phyloP scores from a whole-genome alignment of 73 alveolate species.

The Breviolum minutum region DNA sequence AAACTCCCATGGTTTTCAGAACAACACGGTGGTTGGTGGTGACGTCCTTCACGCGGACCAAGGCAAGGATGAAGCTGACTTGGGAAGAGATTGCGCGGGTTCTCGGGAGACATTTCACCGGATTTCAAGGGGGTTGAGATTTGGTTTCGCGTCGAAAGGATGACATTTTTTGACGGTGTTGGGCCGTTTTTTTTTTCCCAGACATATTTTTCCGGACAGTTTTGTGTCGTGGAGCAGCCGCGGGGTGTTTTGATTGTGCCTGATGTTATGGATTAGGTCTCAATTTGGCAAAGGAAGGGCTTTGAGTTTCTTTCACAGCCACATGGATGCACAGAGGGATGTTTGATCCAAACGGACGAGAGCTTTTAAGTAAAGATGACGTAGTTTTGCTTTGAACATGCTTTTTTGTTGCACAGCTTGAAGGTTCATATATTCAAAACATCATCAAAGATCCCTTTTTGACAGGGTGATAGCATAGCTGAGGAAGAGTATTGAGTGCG shows the following conservation, averaged over 20 bases:
- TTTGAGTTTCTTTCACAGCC: conserved; percentile 73
- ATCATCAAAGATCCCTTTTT: neutral
- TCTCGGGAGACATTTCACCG: neutral
- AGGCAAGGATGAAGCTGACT: conserved; percentile 73
- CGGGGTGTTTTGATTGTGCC: neutral
- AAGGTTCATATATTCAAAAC: neutral
- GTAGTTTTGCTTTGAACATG: neutral
- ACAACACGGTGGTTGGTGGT: neutral
- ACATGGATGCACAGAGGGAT: neutral
- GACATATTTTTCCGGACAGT: too few relatives aligned
- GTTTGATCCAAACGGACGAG: neutral
- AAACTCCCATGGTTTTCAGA: neutral
- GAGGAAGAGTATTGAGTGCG: conserved; percentile 61
- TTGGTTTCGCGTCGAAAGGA: too few relatives aligned
- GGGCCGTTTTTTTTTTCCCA: too few relatives aligned
- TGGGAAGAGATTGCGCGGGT: conserved; percentile 72
- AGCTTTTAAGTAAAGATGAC: too few relatives aligned
- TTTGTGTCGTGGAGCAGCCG: neutral
- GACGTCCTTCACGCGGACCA: neutral
- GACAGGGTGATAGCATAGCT: neutral
- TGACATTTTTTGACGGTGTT: too few relatives aligned
- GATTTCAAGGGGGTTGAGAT: neutral
- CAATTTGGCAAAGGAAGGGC: conserved; percentile 74
- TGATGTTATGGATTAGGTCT: neutral
- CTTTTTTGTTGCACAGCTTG: neutral